Conservation (phyloP, 495 filamentous ascomycete genomes). For the Aspergillus baeticus region DNA sequence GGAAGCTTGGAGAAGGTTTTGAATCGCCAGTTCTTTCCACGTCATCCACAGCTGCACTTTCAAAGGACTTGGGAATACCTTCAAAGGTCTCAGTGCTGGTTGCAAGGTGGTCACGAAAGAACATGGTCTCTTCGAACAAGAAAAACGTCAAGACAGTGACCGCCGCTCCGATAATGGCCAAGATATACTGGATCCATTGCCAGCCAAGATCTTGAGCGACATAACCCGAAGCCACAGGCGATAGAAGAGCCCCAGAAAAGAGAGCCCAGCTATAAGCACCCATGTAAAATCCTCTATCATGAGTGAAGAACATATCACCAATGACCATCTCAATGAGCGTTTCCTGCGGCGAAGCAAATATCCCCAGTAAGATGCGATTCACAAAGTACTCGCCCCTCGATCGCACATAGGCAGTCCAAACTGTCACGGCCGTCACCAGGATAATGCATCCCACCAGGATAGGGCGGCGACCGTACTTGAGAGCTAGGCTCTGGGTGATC, state of each 20-base stretch:
- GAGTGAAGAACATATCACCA: constrained; percentile 52
- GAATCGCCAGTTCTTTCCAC: too few relatives aligned
- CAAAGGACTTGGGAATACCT: background rate
- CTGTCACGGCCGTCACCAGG: constrained; percentile 30
- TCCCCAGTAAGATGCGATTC: constrained; percentile 49
- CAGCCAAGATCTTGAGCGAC: background rate
- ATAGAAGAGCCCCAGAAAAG: constrained; percentile 48
- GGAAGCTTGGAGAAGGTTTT: too few relatives aligned
- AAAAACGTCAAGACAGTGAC: background rate
- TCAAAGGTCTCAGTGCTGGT: background rate
- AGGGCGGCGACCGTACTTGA: constrained; percentile 32
- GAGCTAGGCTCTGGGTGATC: constrained; percentile 32
- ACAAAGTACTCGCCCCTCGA: constrained; percentile 49
- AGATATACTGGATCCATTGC: background rate
- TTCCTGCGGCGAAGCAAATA: constrained; percentile 53
- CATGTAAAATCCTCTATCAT: constrained; percentile 52
- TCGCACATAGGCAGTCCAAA: constrained; percentile 46
- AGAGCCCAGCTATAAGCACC: constrained; percentile 50
- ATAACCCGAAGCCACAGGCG: background rate
- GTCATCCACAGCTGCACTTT: background rate
- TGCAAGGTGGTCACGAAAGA: background rate
- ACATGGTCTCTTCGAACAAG: constrained; percentile 10
- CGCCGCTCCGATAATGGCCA: background rate
- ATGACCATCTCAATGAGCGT: constrained; percentile 47
- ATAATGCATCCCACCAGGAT: constrained; percentile 29